phyloP scores from a whole-genome alignment of 305 asterid species.

The Plantago coronopus region DNA sequence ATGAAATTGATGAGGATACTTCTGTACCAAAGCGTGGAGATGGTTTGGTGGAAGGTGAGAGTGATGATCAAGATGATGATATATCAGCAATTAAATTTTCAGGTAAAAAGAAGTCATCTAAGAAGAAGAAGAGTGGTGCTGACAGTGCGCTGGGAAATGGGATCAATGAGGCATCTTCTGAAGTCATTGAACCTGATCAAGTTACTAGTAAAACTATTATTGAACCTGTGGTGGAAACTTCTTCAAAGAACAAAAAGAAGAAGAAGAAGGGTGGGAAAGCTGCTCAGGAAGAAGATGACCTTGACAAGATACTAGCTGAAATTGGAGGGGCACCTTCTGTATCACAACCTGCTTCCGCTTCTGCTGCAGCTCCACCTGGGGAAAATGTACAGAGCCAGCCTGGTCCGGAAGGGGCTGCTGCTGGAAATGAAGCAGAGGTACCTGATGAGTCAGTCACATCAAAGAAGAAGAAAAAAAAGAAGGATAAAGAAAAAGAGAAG shows the following conservation, averaged over 20 bases:
- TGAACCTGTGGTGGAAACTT: slow-evolving; percentile 42
- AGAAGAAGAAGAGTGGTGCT: slow-evolving; percentile 48
- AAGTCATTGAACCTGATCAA: slow-evolving; percentile 34
- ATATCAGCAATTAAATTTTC: slow-evolving; percentile 44
- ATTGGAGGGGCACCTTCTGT: slow-evolving; percentile 60
- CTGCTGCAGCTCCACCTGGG: slow-evolving; percentile 37
- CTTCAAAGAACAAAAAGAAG: slow-evolving; percentile 70
- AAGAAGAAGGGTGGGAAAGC: slow-evolving; percentile 60
- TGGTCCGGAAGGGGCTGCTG: slow-evolving; percentile 49
- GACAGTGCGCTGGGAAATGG: slow-evolving; percentile 33
- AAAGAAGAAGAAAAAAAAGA: slow-evolving; percentile 96
- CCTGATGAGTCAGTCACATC: slow-evolving; percentile 67
- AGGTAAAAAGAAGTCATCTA: slow-evolving; percentile 85
- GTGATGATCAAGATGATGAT: slow-evolving; percentile 48
- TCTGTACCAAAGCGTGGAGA: slow-evolving; percentile 33
- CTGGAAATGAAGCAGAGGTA: slow-evolving; percentile 63
- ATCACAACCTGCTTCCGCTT: slow-evolving; percentile 34
- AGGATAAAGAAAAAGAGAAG: slow-evolving; percentile 75
- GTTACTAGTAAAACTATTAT: slow-evolving; percentile 31
- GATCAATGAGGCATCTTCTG: slow-evolving; percentile 27
- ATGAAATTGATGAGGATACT: slow-evolving; percentile 44
- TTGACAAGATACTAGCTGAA: slow-evolving; percentile 74
- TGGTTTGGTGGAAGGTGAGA: slow-evolving; percentile 39
- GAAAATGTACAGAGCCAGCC: slow-evolving; percentile 51
- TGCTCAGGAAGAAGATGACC: slow-evolving; percentile 69